These are phyloP conservation scores for Tolypocladium tropicale DNA, from an alignment of 2,329 filamentous ascomycete genomes.

Conservation along the genomic window DNA sequence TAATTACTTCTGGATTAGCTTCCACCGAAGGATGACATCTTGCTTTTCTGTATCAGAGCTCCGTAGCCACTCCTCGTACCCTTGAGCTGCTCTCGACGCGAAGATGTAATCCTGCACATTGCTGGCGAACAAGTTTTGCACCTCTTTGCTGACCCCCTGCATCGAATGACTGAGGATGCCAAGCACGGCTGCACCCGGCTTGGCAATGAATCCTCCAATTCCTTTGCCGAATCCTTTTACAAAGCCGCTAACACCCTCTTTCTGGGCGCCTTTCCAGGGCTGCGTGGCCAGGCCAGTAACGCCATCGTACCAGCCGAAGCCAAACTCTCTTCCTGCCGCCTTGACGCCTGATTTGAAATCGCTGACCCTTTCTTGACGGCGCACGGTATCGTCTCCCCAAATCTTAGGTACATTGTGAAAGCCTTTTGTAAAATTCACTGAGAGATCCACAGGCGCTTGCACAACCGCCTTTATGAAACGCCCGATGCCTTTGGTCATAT, in stretches of 20 bases:
- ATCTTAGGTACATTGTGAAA: not conserved
- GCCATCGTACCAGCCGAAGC: not conserved
- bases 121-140: not conserved
- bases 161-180: not conserved
- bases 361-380: not conserved
- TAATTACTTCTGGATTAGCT: not conserved
- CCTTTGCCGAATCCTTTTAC: not conserved
- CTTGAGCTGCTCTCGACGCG: not conserved
- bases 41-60: not conserved
- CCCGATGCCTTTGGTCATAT: not conserved
- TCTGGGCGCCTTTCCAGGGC: not conserved
- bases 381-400: not conserved
- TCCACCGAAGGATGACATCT: not conserved
- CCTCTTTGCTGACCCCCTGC: not conserved
- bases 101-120: not conserved
- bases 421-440: not conserved
- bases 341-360: not conserved
- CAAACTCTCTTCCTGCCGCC: not conserved
- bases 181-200: not conserved
- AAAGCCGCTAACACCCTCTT: not conserved
- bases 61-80: not conserved
- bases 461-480: not conserved
- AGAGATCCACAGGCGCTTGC: not conserved
- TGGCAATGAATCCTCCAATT: not conserved
- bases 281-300: not conserved